Evolutionary conservation across 1,139 yeast genomes (phyloP), one percentile per base, ranked within the genome.

Genomic region (Scheffersomyces parashehatae): DNA sequence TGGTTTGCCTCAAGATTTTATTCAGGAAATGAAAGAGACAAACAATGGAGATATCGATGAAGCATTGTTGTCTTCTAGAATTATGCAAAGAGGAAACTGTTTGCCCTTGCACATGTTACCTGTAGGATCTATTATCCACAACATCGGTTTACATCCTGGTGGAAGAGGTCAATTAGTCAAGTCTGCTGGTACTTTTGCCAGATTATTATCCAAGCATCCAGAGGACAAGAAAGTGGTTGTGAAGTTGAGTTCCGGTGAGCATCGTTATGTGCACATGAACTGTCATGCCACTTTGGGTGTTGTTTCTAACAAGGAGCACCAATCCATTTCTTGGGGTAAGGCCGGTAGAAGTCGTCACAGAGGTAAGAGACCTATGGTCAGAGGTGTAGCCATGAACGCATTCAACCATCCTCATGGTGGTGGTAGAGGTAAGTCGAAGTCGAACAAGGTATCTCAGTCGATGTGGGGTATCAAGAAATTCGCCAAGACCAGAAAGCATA

Each of bases 361-460:
- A 63, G 99, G 99, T 53, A 84, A 85, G 59, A 83, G 99, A 67
- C 99, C 99, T 30, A 81, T 86, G 43, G 97, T 90, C 33, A 87
- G 99, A 77, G 99, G 99, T 81, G 89, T 90, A 56, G 99, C 99
- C 42, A 89, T 89, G 97, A 93, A 93, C 70, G 95, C 95, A 49
- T 82, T 84, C 62, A 98, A 93, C 69, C 99, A 93, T 75, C 99
- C 99, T 54, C 95, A 90, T 61, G 99, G 99, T 78, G 99, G 99
- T 85, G 99, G 99, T 73, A 86, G 99, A 79, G 99, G 99, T 81
- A 95, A 93, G 68, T 88, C 96, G 47, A 93, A 95, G 82, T 88
- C 96, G 52, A 91, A 91, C 70, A 91, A 89, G 74, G 79, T 87
- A 43, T 88, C 98, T 11, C 90, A 87, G 75, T 88, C 97, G 47